A percentile compares a stretch with the other conserved stretches of the same genome.
Evolutionary conservation across 495 filamentous ascomycete species (phyloP).

Genomic region (Daldinia bambusicola): DNA sequence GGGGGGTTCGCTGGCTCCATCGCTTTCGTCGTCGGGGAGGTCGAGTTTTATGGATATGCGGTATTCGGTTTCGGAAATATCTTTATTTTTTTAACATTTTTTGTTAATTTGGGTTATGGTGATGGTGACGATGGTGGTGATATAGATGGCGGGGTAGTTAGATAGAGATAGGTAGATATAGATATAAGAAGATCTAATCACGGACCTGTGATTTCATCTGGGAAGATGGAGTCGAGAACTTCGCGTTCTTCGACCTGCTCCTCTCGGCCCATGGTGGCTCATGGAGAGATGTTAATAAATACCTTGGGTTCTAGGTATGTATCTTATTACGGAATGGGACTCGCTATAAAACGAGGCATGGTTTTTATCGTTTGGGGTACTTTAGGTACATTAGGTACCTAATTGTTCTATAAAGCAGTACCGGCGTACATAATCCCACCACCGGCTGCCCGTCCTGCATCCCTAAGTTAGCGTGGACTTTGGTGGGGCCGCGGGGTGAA

Average conservation of each 20-base stretch:
- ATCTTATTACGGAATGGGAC: slow-evolving; percentile 7
- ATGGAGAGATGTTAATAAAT: neutral
- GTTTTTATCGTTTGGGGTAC: too few species aligned
- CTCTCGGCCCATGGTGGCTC: slow-evolving; percentile 82
- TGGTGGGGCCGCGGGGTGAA: slow-evolving; percentile 30
- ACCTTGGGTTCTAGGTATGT: neutral
- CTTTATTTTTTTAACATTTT: slow-evolving; percentile 53
- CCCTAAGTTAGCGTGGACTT: neutral
- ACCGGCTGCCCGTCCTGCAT: neutral
- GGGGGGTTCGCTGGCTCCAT: slow-evolving; percentile 66
- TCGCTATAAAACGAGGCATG: slow-evolving; percentile 11
- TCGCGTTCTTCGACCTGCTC: slow-evolving; percentile 96
- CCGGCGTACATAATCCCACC: slow-evolving; percentile 16
- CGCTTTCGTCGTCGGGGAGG: slow-evolving; percentile 63
- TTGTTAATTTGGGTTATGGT: neutral
- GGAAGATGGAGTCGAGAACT: slow-evolving; percentile 97
- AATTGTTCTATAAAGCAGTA: neutral
- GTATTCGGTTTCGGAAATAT: slow-evolving; percentile 87
- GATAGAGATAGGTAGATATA: too few species aligned
- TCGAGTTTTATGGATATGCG: slow-evolving; percentile 85
- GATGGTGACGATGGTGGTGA: slow-evolving; percentile 14
- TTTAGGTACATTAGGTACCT: too few species aligned
- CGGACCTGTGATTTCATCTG: slow-evolving; percentile 93
- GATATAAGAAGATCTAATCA: slow-evolving; percentile 13
- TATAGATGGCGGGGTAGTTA: slow-evolving; percentile 28